Conservation (phyloP, 2,329 filamentous ascomycete species). For the Ambrosiella xylebori region DNA sequence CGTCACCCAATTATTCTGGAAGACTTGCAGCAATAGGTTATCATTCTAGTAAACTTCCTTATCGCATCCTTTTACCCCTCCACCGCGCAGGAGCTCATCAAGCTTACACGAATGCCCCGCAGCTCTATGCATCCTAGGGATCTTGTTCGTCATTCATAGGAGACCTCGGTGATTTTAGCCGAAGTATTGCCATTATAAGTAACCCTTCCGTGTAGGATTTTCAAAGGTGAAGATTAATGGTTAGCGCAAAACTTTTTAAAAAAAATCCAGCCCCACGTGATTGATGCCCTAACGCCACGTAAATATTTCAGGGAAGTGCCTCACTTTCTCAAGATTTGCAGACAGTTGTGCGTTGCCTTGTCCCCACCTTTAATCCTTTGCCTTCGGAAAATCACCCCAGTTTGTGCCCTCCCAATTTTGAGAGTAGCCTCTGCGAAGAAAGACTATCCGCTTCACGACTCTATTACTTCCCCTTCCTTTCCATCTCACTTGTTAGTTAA, state of each 20-base stretch:
- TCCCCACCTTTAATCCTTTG: constrained; percentile 10
- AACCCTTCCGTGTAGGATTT: background rate
- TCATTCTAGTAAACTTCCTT: background rate
- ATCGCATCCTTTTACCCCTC: constrained; percentile 5
- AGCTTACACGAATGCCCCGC: background rate
- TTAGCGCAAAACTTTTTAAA: background rate
- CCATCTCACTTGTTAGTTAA: constrained; percentile 13
- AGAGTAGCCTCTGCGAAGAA: constrained; percentile 12
- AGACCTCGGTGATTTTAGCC: background rate
- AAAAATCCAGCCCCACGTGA: constrained; percentile 3
- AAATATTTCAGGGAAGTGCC: background rate
- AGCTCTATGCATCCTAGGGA: background rate
- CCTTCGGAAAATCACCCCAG: constrained; percentile 7
- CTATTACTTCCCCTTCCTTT: constrained; percentile 11
- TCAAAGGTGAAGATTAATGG: background rate
- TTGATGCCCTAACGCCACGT: constrained; percentile 9
- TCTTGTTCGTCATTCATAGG: background rate
- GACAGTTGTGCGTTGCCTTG: constrained; percentile 6
- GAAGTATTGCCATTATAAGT: background rate
- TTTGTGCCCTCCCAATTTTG: constrained; percentile 13
- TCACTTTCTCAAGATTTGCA: background rate
- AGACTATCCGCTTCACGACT: constrained; percentile 13
- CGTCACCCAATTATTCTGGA: background rate
- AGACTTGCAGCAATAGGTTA: background rate
- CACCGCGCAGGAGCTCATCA: background rate